These are phyloP conservation scores for Circinella minor DNA, from an alignment of 371 early-diverging fungal species.

Conservation along the genomic window DNA sequence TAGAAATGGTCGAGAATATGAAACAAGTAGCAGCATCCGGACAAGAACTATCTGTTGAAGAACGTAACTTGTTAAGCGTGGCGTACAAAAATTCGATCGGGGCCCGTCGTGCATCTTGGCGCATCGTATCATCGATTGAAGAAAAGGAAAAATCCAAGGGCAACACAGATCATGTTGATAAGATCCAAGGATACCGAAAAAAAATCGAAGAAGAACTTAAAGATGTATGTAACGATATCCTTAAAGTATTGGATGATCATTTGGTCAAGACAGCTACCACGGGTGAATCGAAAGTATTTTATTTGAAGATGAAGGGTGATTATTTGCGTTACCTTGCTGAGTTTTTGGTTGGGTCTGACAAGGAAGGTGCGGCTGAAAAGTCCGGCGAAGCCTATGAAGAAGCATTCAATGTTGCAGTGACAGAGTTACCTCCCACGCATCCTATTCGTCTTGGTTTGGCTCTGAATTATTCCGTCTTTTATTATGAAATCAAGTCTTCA, in stretches of 20 bases:
- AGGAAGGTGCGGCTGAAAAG: constrained; percentile 84
- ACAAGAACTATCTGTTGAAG: constrained; percentile 90
- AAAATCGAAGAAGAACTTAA: constrained; percentile 95
- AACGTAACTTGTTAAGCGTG: constrained; percentile 98
- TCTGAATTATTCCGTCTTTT: constrained; percentile 99
- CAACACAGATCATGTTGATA: constrained; percentile 79
- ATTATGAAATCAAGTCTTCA: constrained; percentile 99
- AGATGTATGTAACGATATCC: constrained; percentile 95
- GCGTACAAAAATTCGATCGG: constrained; percentile 99
- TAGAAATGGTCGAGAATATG: constrained; percentile 97
- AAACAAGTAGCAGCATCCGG: constrained; percentile 78
- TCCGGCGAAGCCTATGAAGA: constrained; percentile 96
- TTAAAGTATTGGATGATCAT: constrained; percentile 88
- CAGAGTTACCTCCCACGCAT: constrained; percentile 95
- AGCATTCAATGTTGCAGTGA: constrained; percentile 94
- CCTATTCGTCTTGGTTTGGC: constrained; percentile 99
- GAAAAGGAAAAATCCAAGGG: constrained; percentile 97
- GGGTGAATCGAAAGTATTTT: constrained; percentile 98
- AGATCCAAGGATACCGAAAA: constrained; percentile 90
- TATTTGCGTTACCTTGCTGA: constrained; percentile 99
- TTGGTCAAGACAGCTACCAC: constrained; percentile 85
- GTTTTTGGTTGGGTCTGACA: constrained; percentile 86
- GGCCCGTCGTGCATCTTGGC: constrained; percentile 98
- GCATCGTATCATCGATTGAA: constrained; percentile 98
- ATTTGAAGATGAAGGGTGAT: constrained; percentile 99